A percentile compares a stretch with the other conserved stretches of the same genome.
Conservation (phyloP, 192 early-diverging fungal genomes). For the Rhizoclosmatium sp. region DNA sequence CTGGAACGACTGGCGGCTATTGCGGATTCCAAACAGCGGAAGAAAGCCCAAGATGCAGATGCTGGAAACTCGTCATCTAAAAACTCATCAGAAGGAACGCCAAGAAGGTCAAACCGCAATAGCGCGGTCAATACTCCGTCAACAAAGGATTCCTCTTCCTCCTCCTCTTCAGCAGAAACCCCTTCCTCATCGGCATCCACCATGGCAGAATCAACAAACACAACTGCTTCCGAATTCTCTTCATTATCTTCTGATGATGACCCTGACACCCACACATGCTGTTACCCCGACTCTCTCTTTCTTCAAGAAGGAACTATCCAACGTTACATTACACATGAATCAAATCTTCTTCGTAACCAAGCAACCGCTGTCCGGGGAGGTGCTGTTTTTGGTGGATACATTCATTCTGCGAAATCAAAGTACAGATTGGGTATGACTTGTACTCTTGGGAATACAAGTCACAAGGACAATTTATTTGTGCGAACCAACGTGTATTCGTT, state of each 20-base stretch:
- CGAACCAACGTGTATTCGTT: slow-evolving; percentile 26
- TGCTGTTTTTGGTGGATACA: slow-evolving; percentile 19
- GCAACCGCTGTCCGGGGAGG: slow-evolving; percentile 14
- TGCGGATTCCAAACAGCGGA: background rate
- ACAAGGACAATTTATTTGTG: slow-evolving; percentile 26
- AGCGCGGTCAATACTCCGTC: background rate
- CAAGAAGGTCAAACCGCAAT: background rate
- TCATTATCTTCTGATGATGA: background rate
- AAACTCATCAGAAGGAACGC: background rate
- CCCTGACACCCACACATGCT: slow-evolving; percentile 15
- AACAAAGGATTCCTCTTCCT: background rate
- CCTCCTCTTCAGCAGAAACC: background rate
- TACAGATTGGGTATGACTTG: slow-evolving; percentile 31
- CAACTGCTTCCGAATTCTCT: background rate
- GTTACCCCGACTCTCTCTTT: slow-evolving; percentile 27
- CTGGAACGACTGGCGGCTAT: background rate
- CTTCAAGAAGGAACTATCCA: slow-evolving; percentile 32
- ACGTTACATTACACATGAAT: slow-evolving; percentile 29
- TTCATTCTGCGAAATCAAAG: slow-evolving; percentile 16
- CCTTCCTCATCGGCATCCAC: background rate
- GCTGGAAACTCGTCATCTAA: background rate
- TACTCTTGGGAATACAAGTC: slow-evolving; percentile 22
- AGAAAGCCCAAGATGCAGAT: background rate
- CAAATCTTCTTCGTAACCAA: slow-evolving; percentile 1
- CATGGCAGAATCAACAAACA: background rate